These are phyloP conservation scores for Aspergillus conjunctus DNA, from an alignment of 495 filamentous ascomycete genomes.

Conservation along the genomic window DNA sequence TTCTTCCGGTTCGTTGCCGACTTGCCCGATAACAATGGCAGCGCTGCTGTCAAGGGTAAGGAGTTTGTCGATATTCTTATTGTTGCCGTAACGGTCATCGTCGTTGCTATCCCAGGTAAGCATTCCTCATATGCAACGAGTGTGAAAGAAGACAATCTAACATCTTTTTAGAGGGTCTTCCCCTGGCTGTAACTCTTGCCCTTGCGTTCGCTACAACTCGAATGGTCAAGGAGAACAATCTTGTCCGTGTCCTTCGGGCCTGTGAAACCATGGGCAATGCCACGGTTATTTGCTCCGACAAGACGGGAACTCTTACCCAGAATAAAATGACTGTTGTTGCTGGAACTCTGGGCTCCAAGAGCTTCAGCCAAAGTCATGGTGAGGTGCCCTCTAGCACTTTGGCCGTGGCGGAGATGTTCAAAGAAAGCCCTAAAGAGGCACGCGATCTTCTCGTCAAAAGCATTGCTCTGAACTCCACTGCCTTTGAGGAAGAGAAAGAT, in stretches of 20 bases:
- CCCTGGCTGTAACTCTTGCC: slow-evolving; percentile 68
- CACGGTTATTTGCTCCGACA: slow-evolving; percentile 70
- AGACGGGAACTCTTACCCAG: slow-evolving; percentile 71
- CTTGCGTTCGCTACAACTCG: slow-evolving; percentile 69
- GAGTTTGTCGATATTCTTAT: slow-evolving; percentile 69
- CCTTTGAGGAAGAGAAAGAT: slow-evolving; percentile 62
- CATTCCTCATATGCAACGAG: not conserved
- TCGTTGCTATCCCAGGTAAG: slow-evolving; percentile 66
- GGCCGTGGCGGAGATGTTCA: slow-evolving; percentile 39
- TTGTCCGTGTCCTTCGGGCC: slow-evolving; percentile 64
- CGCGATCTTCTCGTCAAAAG: slow-evolving; percentile 59
- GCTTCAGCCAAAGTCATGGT: slow-evolving; percentile 49
- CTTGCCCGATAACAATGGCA: slow-evolving; percentile 50
- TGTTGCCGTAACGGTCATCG: slow-evolving; percentile 69
- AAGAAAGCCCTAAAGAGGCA: slow-evolving; percentile 40
- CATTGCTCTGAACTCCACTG: slow-evolving; percentile 67
- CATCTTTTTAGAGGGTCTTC: slow-evolving; percentile 55
- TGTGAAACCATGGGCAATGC: slow-evolving; percentile 77
- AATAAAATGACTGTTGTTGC: slow-evolving; percentile 73
- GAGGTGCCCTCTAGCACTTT: slow-evolving; percentile 25
- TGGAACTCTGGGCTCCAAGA: slow-evolving; percentile 58
- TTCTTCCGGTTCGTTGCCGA: slow-evolving; percentile 61
- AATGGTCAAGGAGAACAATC: slow-evolving; percentile 71
- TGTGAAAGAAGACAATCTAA: not conserved
- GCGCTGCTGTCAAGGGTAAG: slow-evolving; percentile 60